phyloP scores from a whole-genome alignment of 2,329 filamentous ascomycete species.

The Cladosporium sphaerospermum region DNA sequence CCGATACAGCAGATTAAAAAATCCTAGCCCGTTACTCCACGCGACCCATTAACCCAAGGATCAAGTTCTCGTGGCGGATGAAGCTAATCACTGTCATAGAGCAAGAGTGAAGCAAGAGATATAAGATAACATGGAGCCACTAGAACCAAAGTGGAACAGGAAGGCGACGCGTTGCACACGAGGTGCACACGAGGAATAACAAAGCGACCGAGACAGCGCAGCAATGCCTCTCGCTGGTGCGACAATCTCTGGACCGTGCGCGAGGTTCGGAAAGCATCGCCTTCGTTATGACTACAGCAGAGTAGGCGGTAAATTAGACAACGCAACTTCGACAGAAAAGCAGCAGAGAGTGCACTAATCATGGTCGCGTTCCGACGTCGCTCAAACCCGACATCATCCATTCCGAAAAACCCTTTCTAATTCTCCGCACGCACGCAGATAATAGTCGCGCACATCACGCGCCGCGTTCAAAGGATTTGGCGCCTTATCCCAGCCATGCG shows the following conservation, averaged over 20 bases:
- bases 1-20: too few species aligned
- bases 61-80: too few species aligned
- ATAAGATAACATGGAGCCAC: too few species aligned
- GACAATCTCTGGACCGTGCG: background rate
- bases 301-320: background rate
- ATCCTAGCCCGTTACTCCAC: too few species aligned
- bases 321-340: background rate
- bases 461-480: conserved; percentile 54
- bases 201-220: too few species aligned
- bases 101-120: too few species aligned
- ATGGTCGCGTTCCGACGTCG: background rate
- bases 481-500: conserved; percentile 62
- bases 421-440: conserved; percentile 48
- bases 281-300: background rate
- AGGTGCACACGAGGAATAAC: too few species aligned
- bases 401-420: conserved; percentile 39
- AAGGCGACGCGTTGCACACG: too few species aligned
- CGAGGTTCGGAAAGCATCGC: background rate
- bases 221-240: too few species aligned
- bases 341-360: background rate
- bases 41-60: too few species aligned
- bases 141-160: too few species aligned
- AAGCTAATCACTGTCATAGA: too few species aligned
- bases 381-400: background rate
- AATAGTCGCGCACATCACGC: conserved; percentile 47